phyloP scores from a whole-genome alignment of 208 protist species.

The Trypanosoma rangeli region DNA sequence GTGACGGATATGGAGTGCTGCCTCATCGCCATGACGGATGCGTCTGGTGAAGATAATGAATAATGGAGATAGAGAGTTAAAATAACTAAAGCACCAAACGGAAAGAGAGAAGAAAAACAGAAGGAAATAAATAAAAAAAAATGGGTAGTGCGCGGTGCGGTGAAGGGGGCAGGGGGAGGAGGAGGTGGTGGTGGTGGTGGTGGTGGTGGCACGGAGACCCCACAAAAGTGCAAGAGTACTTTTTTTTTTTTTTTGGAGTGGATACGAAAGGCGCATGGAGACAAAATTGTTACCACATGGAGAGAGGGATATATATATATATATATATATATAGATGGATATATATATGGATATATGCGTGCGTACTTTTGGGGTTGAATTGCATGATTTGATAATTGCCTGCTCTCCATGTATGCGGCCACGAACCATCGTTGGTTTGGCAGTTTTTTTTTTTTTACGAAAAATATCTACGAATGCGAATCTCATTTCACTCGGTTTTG shows the following conservation, averaged over 20 bases:
- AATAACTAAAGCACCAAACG: too few species aligned
- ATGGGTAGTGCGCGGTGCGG: neutral
- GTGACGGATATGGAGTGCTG: slow-evolving; percentile 86
- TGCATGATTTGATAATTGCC: neutral
- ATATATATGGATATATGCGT: neutral
- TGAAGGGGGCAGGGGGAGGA: neutral
- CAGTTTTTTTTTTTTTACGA: neutral
- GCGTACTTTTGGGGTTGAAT: neutral
- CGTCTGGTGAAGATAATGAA: neutral
- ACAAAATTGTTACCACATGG: neutral
- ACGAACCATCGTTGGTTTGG: neutral
- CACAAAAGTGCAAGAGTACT: too few species aligned
- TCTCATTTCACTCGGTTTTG: neutral
- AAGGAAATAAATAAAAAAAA: slow-evolving; percentile 1
- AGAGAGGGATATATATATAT: neutral
- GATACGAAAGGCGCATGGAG: neutral
- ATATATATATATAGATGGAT: neutral
- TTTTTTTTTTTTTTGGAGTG: too few species aligned
- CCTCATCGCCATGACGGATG: slow-evolving; percentile 62
- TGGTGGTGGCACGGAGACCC: too few species aligned
- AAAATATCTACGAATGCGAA: neutral
- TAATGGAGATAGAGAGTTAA: neutral
- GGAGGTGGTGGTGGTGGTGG: too few species aligned
- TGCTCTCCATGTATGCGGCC: neutral
- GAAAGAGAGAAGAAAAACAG: too few species aligned